Conservation (phyloP, 257 asterid species). For the Buddleja alternifolia region DNA sequence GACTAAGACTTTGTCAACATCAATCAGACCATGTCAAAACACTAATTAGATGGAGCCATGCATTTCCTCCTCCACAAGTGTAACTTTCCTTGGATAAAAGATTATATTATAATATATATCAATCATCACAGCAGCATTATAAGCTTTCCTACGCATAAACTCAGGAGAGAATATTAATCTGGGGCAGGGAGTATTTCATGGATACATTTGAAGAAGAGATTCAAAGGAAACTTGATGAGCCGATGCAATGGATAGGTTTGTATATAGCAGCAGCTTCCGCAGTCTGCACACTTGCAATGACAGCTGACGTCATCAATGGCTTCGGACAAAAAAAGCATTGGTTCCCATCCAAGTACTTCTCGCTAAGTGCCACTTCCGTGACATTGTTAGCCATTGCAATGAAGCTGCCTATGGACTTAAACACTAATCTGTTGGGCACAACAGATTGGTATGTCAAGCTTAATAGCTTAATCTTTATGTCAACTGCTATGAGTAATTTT, state of each 20-base stretch:
- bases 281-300: conserved; percentile 9
- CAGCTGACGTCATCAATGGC: conserved; percentile 25
- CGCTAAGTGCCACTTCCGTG: conserved; percentile 27
- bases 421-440: not conserved
- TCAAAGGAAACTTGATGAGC: conserved; percentile 12
- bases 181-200: no score
- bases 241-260: conserved; percentile 35
- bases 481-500: conserved; percentile 19
- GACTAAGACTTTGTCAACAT: no score
- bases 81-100: no score
- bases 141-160: no score
- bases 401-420: conserved; percentile 32
- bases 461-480: not conserved
- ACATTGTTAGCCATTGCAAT: conserved; percentile 32
- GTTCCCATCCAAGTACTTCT: conserved; percentile 38
- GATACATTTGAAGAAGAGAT: no score
- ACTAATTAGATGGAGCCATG: no score
- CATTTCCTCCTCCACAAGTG: no score
- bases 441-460: not conserved
- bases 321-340: conserved; percentile 28
- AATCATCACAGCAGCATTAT: no score
- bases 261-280: conserved; percentile 26
- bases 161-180: no score
- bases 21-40: no score
- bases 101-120: no score